Percentiles rank a stretch among this genome's conserved stretches.
Conservation (phyloP, 306 rosid species). For the Fagus sylvatica region DNA sequence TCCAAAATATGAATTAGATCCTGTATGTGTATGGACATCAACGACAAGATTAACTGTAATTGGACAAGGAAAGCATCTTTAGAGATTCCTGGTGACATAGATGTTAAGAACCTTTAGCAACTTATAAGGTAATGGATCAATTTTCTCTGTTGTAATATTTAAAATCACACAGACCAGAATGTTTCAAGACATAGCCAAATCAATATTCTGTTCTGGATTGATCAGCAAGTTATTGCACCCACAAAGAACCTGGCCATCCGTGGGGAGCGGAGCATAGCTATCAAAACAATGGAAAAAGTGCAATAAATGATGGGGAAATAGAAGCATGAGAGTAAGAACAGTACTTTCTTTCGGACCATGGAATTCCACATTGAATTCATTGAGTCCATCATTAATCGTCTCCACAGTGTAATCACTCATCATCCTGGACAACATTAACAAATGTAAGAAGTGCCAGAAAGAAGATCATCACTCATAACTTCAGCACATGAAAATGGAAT, state of each 20-base stretch:
- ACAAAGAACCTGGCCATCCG: background rate
- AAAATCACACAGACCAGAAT: background rate
- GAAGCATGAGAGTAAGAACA: slow-evolving; percentile 19
- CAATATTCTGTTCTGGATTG: background rate
- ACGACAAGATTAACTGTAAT: background rate
- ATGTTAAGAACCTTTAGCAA: background rate
- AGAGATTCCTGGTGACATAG: too few species aligned
- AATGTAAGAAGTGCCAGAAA: slow-evolving; percentile 19
- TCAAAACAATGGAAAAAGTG: slow-evolving; percentile 1
- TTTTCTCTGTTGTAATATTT: background rate
- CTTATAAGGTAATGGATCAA: background rate
- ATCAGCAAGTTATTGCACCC: background rate
- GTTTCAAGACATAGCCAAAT: background rate
- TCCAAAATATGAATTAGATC: background rate
- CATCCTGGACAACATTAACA: slow-evolving; percentile 70
- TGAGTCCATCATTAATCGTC: slow-evolving; percentile 93
- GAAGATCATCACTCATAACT: slow-evolving; percentile 8
- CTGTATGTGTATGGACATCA: background rate
- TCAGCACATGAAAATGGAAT: slow-evolving; percentile 9
- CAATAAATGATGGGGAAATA: background rate
- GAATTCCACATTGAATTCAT: slow-evolving; percentile 91
- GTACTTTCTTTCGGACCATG: slow-evolving; percentile 99
- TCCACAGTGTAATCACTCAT: slow-evolving; percentile 99
- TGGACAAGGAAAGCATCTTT: background rate
- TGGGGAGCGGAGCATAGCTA: background rate